These are phyloP conservation scores for Dicorynia guianensis DNA, from an alignment of 306 rosid species.

Conservation along the genomic window DNA sequence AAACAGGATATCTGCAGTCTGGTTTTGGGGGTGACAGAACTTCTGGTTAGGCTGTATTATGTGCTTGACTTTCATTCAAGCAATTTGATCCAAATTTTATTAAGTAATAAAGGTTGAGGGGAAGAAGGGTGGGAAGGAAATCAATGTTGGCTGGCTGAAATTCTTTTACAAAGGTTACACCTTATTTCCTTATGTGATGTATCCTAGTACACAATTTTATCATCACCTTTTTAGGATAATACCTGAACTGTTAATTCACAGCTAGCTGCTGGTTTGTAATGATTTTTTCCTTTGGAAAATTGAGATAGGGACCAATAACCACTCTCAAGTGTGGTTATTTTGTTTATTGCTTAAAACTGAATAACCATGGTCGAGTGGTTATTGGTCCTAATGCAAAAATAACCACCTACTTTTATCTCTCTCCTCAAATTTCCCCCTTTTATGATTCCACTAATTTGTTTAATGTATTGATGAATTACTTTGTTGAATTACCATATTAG, in stretches of 20 bases:
- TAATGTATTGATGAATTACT: constrained; percentile 18
- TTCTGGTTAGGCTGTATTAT: constrained; percentile 68
- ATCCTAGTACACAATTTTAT: constrained; percentile 12
- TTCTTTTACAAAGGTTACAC: neutral
- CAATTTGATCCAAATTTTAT: constrained; percentile 28
- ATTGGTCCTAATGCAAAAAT: too few species aligned
- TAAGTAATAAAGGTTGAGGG: constrained; percentile 16
- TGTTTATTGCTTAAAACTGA: too few species aligned
- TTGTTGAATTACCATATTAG: neutral
- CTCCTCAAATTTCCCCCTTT: too few species aligned
- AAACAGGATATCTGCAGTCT: constrained; percentile 66
- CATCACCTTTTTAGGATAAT: neutral
- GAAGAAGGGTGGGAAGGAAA: constrained; percentile 13
- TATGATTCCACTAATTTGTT: neutral
- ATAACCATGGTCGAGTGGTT: too few species aligned
- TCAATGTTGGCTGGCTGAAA: neutral
- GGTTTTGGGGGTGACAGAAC: constrained; percentile 86
- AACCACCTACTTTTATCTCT: too few species aligned
- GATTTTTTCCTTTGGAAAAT: neutral
- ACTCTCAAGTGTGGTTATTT: too few species aligned
- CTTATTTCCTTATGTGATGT: neutral
- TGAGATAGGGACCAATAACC: too few species aligned
- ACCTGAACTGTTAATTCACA: neutral
- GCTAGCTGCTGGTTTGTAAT: neutral
- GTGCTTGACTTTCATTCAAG: neutral